phyloP scores from a whole-genome alignment of 1,284 basidiomycete genomes.

The Melampsora americana region DNA sequence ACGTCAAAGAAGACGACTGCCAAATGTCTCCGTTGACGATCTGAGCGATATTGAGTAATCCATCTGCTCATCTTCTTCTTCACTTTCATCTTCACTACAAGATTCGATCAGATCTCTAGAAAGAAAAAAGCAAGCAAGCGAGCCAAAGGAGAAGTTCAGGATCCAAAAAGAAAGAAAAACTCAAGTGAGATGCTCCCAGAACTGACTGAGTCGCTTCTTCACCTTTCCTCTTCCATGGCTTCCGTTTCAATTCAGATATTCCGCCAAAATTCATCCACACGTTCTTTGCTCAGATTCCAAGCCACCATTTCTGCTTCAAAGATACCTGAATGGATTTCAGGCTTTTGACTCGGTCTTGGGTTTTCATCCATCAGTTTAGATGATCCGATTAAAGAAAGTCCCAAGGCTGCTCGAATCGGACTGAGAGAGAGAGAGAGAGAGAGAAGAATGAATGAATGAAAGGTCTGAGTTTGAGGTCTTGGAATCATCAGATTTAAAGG shows the following conservation, averaged over 20 bases:
- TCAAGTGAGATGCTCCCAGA: too few relatives aligned
- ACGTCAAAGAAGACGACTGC: conserved; percentile 81
- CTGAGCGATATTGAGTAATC: conserved; percentile 56
- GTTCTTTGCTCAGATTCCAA: conserved; percentile 61
- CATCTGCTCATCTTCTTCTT: conserved; percentile 57
- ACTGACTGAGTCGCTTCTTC: background rate
- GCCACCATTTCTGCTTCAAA: conserved; percentile 85
- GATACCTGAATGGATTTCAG: conserved; percentile 57
- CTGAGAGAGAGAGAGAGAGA: conserved; percentile 57
- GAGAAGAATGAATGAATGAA: background rate
- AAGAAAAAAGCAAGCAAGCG: background rate
- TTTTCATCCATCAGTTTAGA: conserved; percentile 26
- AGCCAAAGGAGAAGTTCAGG: background rate
- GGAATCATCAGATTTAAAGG: background rate
- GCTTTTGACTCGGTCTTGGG: conserved; percentile 3
- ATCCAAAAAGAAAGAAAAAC: background rate
- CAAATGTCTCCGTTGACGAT: conserved; percentile 61
- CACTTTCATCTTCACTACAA: conserved; percentile 1
- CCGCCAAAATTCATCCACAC: conserved; percentile 58
- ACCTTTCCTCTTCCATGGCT: conserved; percentile 5
- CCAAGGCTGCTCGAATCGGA: conserved; percentile 65
- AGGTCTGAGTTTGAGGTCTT: background rate
- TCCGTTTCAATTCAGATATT: conserved; percentile 32
- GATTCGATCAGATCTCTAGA: background rate
- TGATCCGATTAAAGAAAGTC: conserved; percentile 53